Evolutionary conservation across 371 early-diverging fungal species (phyloP).

Genomic region (Mucor mucedo): DNA sequence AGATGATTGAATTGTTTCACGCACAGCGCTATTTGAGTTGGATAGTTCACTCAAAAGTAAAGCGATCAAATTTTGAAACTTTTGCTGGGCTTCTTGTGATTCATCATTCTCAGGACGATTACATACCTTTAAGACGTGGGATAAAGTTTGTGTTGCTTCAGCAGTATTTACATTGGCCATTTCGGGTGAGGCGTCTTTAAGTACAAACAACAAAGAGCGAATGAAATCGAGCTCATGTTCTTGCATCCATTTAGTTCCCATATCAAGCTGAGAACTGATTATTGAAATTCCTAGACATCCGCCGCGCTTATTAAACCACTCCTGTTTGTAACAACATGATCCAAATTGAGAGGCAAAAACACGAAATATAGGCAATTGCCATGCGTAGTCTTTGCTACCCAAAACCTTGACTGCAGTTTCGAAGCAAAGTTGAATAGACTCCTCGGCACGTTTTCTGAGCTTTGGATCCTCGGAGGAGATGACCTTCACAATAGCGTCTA

Average conservation of each 20-base stretch:
- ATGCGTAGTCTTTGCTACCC: constrained; percentile 63
- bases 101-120: constrained; percentile 72
- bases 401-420: constrained; percentile 61
- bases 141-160: constrained; percentile 77
- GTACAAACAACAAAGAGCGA: constrained; percentile 88
- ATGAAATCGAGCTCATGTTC: constrained; percentile 93
- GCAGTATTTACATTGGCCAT: constrained; percentile 77
- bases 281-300: constrained; percentile 92
- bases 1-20: constrained; percentile 87
- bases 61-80: constrained; percentile 73
- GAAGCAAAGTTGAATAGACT: constrained; percentile 67
- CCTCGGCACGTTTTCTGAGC: constrained; percentile 69
- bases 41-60: constrained; percentile 91
- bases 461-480: constrained; percentile 72
- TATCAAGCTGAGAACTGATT: constrained; percentile 78
- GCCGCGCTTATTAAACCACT: constrained; percentile 85
- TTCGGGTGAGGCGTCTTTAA: constrained; percentile 90
- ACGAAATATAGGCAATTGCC: constrained; percentile 76
- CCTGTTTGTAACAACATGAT: constrained; percentile 85
- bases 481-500: constrained; percentile 81
- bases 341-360: constrained; percentile 80
- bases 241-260: constrained; percentile 89
- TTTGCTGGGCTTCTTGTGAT: constrained; percentile 59
- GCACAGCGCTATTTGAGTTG: constrained; percentile 89
- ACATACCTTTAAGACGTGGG: constrained; percentile 83